These are phyloP conservation scores for Metschnikowia noctiluminum DNA, from an alignment of 805 yeast species.

Conservation along the genomic window DNA sequence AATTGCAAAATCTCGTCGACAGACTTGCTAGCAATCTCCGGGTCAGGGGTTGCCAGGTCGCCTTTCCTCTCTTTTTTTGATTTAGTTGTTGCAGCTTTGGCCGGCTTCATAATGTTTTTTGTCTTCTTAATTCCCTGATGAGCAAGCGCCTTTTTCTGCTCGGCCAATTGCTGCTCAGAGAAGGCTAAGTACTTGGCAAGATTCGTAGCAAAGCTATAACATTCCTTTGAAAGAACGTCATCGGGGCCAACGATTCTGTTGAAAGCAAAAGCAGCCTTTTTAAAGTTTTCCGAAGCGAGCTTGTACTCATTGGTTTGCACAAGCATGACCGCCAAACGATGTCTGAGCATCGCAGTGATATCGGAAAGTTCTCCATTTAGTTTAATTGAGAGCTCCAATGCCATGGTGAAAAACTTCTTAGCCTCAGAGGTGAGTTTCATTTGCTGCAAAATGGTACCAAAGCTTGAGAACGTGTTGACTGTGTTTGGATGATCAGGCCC, in stretches of 20 bases:
- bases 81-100: slow-evolving; percentile 18
- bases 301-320: slow-evolving; percentile 50
- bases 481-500: slow-evolving; percentile 69
- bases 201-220: slow-evolving; percentile 60
- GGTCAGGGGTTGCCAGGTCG: slow-evolving; percentile 30
- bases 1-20: slow-evolving; percentile 70
- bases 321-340: slow-evolving; percentile 55
- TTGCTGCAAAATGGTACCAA: slow-evolving; percentile 57
- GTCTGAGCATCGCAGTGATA: slow-evolving; percentile 61
- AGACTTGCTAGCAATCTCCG: slow-evolving; percentile 59
- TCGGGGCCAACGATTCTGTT: slow-evolving; percentile 60
- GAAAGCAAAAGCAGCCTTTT: slow-evolving; percentile 56
- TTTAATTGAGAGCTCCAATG: slow-evolving; percentile 48
- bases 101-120: slow-evolving; percentile 18
- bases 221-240: slow-evolving; percentile 64
- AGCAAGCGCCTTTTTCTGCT: slow-evolving; percentile 24
- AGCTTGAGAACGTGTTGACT: slow-evolving; percentile 58
- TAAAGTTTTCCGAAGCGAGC: slow-evolving; percentile 54
- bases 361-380: slow-evolving; percentile 58
- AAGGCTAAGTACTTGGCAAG: slow-evolving; percentile 48
- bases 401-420: slow-evolving; percentile 48
- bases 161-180: slow-evolving; percentile 38
- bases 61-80: slow-evolving; percentile 17
- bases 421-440: slow-evolving; percentile 48
- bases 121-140: slow-evolving; percentile 19